A percentile compares a stretch with the other conserved stretches of the same genome.
Conservation (phyloP, 768 basidiomycete species). For the Dioszegia aurantiaca region DNA sequence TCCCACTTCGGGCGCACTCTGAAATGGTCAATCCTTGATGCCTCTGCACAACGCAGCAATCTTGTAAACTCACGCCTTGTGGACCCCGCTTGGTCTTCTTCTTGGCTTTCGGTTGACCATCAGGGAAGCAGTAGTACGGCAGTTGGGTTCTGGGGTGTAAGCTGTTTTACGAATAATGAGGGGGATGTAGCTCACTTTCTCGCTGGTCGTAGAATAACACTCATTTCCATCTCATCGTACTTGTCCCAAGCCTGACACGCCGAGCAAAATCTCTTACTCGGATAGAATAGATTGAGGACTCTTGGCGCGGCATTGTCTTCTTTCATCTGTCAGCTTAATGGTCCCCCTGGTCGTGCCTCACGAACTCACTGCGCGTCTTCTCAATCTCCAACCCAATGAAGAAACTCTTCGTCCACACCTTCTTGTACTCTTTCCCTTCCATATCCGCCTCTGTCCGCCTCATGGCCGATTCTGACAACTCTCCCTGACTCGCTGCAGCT, state of each 20-base stretch:
- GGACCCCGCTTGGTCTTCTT: constrained; percentile 44
- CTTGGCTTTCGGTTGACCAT: constrained; percentile 45
- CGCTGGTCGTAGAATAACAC: constrained; percentile 87
- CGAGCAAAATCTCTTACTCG: constrained; percentile 90
- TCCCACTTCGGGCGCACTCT: constrained; percentile 25
- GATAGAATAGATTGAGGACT: constrained; percentile 92
- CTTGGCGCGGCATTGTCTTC: constrained; percentile 74
- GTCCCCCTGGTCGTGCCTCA: not conserved
- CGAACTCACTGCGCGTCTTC: constrained; percentile 73
- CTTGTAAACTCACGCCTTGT: constrained; percentile 28
- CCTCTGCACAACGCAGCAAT: too few species aligned
- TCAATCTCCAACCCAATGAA: constrained; percentile 93
- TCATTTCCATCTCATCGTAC: constrained; percentile 88
- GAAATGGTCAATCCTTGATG: constrained; percentile 6
- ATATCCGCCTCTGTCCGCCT: constrained; percentile 61
- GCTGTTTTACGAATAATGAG: not conserved
- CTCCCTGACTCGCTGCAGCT: constrained; percentile 80
- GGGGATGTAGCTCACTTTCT: constrained; percentile 64
- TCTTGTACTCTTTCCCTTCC: constrained; percentile 63
- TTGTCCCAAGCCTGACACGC: constrained; percentile 94
- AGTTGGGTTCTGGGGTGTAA: constrained; percentile 32
- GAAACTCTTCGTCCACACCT: constrained; percentile 94
- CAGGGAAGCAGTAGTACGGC: constrained; percentile 45
- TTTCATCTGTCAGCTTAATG: constrained; percentile 50
- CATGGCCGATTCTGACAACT: constrained; percentile 68